Evolutionary conservation across 805 yeast genomes (phyloP).

Genomic region (Metschnikowia peoriensis): DNA sequence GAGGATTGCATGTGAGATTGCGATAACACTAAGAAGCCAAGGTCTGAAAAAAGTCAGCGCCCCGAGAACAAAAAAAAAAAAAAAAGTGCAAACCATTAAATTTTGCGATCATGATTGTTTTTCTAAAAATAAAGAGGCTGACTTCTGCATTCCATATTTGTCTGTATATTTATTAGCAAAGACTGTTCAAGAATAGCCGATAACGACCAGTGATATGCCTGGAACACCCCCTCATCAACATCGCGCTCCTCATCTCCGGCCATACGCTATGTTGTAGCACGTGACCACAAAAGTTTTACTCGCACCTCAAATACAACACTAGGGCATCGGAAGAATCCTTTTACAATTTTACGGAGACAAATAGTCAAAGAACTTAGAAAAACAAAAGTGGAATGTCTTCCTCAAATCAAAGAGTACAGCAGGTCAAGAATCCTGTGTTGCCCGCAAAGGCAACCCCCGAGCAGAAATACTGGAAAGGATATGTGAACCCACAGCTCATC

Average conservation of each 20-base stretch:
- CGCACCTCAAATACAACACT: constrained; percentile 2
- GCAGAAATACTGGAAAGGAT: constrained; percentile 91
- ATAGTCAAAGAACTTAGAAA: neutral
- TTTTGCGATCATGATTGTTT: too few relatives aligned
- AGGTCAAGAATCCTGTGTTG: constrained; percentile 67
- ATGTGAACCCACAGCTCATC: constrained; percentile 77
- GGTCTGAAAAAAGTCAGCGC: too few relatives aligned
- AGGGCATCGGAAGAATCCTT: too few relatives aligned
- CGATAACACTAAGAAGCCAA: neutral
- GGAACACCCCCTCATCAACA: neutral
- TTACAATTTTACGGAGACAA: too few relatives aligned
- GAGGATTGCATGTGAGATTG: neutral
- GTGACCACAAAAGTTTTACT: constrained; percentile 12
- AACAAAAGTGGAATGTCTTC: constrained; percentile 60
- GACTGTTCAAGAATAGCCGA: neutral
- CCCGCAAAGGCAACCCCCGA: constrained; percentile 89
- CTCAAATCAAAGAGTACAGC: constrained; percentile 59
- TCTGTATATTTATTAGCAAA: neutral
- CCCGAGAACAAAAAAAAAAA: neutral
- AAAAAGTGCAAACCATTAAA: neutral
- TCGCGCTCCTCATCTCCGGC: neutral
- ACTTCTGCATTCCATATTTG: too few relatives aligned
- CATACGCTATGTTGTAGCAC: constrained; percentile 1
- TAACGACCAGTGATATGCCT: neutral
- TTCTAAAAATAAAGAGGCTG: too few relatives aligned